Evolutionary conservation across 1,284 basidiomycete species (phyloP), one percentile per base, ranked within the genome.

Genomic region (Rhodotorula glutinis): DNA sequence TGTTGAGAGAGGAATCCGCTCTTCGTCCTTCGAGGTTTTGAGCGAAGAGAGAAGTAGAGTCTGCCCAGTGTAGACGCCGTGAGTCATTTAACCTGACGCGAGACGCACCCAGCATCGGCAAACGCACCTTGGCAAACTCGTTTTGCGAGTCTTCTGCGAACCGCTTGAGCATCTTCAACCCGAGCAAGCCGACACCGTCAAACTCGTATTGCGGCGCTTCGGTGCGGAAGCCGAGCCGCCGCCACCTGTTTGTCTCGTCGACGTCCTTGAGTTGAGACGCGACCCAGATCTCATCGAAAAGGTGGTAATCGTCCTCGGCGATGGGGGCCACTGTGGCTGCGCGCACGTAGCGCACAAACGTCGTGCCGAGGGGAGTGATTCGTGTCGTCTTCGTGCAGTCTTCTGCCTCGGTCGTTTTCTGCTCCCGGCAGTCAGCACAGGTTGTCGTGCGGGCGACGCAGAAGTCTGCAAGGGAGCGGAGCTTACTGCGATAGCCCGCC

Each of bases 291-390:
- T 84, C 87, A 25, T 85, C 80, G 25, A 95, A 81, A 57, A 85
- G 82, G 21, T 82, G 82, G 40, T 82, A 83, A 74, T 93, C 89
- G 0, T 81, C 19, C 19, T 62, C 60, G 27, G 46, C 86, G 41
- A 96, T 88, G 3, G 85, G 80, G 0, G 87, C 89, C 11, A 83
- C 86, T 78, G 94, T 91, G 77, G 88, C 88, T 59, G 87, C 85
- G 75, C 91, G 88, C 2, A 88, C 87, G 23, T 93, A 86, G 38
- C 89, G 85, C 62, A 91, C 83, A 74, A 92, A 86, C 78, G 92
- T 92, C 51, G 89, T 87, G 82, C 96, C 93, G 78, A 95, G 96
- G 75, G 94, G 90, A 64, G 95, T 83, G 61, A 96, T 91, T 69
- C 88, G 89, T 0, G 52, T 14, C 88, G 91, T 5, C 88, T 87